phyloP scores from a whole-genome alignment of 2,329 filamentous ascomycete species.

The Teratosphaeria gauchensis region DNA sequence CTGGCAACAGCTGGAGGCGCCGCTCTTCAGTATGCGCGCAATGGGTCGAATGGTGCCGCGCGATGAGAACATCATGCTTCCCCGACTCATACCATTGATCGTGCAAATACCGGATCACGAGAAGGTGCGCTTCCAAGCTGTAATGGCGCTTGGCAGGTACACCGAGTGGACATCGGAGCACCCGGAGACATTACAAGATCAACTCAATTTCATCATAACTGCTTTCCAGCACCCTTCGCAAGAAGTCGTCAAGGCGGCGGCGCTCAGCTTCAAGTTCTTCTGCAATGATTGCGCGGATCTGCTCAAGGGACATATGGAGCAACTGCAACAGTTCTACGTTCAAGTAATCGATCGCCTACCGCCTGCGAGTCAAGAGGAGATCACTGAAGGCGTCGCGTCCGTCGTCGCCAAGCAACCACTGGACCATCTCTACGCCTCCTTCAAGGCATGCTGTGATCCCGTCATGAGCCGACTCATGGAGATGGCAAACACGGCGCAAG shows the following conservation, averaged over 20 bases:
- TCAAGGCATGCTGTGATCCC: conserved; percentile 91
- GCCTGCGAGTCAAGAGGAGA: conserved; percentile 80
- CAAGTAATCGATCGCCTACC: conserved; percentile 80
- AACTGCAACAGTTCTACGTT: conserved; percentile 88
- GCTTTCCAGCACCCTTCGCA: conserved; percentile 82
- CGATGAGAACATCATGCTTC: conserved; percentile 77
- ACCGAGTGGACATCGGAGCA: conserved; percentile 97
- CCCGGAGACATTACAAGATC: conserved; percentile 80
- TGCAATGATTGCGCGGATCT: conserved; percentile 89
- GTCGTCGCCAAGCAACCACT: conserved; percentile 81
- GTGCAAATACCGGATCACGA: conserved; percentile 92
- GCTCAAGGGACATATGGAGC: conserved; percentile 70
- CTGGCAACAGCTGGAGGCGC: conserved; percentile 94
- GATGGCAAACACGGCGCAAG: conserved; percentile 74
- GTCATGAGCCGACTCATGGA: conserved; percentile 75
- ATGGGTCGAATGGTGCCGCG: conserved; percentile 94
- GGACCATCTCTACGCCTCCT: conserved; percentile 67
- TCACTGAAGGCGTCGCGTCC: conserved; percentile 89
- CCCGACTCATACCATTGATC: conserved; percentile 84
- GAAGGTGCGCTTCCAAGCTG: conserved; percentile 95
- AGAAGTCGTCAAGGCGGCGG: conserved; percentile 84
- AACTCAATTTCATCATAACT: conserved; percentile 91
- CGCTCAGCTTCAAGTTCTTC: conserved; percentile 92
- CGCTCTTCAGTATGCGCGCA: conserved; percentile 87
- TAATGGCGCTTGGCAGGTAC: conserved; percentile 93